Conservation (phyloP, 805 yeast species). For the Cyberlindnera mrakii region DNA sequence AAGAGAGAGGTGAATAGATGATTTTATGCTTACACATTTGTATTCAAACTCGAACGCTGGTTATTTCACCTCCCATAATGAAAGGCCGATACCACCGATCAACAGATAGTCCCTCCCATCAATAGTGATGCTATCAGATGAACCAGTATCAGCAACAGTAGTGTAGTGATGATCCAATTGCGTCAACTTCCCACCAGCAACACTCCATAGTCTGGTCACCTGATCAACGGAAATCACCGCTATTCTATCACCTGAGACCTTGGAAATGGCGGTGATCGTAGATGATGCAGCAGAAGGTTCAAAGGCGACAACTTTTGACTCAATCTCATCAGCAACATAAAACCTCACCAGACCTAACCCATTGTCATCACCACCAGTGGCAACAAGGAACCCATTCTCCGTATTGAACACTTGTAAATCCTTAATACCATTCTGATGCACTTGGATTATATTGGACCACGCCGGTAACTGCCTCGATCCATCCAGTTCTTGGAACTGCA, state of each 20-base stretch:
- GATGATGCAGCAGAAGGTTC: slow-evolving; percentile 71
- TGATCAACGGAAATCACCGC: slow-evolving; percentile 83
- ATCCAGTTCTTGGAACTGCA: slow-evolving; percentile 1
- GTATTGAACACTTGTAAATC: slow-evolving; percentile 35
- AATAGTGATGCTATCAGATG: slow-evolving; percentile 38
- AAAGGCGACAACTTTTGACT: slow-evolving; percentile 28
- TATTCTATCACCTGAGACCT: slow-evolving; percentile 28
- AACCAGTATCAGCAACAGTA: slow-evolving; percentile 88
- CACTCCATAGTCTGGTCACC: slow-evolving; percentile 57
- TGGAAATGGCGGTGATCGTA: slow-evolving; percentile 64
- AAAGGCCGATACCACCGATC: slow-evolving; percentile 82
- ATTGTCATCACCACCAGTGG: slow-evolving; percentile 94
- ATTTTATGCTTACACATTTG: neutral
- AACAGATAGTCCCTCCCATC: slow-evolving; percentile 31
- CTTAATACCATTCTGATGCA: slow-evolving; percentile 86
- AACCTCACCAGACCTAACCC: slow-evolving; percentile 45
- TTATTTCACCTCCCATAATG: slow-evolving; percentile 36
- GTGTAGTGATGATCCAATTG: slow-evolving; percentile 48
- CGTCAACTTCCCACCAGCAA: slow-evolving; percentile 21
- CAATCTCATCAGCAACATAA: slow-evolving; percentile 16
- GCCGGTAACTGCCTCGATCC: slow-evolving; percentile 10
- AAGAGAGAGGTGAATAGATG: neutral
- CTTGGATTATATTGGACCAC: slow-evolving; percentile 36
- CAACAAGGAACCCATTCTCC: slow-evolving; percentile 27
- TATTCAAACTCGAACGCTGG: neutral